Evolutionary conservation across 352 stramenopile genomes (phyloP).

Genomic region (Saprolegnia parasitica): DNA sequence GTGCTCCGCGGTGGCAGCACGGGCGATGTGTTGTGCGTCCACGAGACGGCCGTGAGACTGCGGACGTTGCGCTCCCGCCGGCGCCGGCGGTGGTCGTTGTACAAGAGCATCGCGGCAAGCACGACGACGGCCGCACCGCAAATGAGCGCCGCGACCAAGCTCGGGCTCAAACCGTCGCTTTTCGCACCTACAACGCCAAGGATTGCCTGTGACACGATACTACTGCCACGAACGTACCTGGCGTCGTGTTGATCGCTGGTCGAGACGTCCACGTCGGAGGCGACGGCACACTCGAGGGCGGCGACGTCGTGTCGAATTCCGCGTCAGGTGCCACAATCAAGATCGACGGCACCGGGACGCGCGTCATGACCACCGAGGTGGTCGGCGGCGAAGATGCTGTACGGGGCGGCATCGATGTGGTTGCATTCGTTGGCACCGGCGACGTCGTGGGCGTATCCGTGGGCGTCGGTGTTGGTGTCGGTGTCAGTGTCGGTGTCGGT

Average conservation of each 20-base stretch:
- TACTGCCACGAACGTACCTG: no score
- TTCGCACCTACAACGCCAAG: no score
- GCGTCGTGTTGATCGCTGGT: background rate
- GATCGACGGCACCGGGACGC: background rate
- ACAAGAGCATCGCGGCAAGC: background rate
- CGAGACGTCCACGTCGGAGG: background rate
- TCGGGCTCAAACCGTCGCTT: background rate
- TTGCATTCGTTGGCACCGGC: background rate
- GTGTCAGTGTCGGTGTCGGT: background rate
- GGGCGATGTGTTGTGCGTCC: background rate
- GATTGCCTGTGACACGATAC: no score
- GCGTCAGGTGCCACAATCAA: no score
- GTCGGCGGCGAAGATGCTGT: background rate
- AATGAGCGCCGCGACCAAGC: background rate
- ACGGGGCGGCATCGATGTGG: background rate
- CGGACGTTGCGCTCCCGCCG: conserved; percentile 5
- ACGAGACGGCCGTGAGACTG: conserved; percentile 1
- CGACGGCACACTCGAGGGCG: background rate
- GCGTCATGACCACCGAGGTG: background rate
- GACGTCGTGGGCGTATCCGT: no score
- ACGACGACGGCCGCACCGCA: background rate
- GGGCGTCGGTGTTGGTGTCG: no score
- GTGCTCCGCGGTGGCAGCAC: background rate
- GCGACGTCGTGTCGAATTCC: background rate
- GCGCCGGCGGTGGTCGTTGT: background rate